Evolutionary conservation across 106 monocot genomes (phyloP).

Genomic region (Dendrobium officinale): DNA sequence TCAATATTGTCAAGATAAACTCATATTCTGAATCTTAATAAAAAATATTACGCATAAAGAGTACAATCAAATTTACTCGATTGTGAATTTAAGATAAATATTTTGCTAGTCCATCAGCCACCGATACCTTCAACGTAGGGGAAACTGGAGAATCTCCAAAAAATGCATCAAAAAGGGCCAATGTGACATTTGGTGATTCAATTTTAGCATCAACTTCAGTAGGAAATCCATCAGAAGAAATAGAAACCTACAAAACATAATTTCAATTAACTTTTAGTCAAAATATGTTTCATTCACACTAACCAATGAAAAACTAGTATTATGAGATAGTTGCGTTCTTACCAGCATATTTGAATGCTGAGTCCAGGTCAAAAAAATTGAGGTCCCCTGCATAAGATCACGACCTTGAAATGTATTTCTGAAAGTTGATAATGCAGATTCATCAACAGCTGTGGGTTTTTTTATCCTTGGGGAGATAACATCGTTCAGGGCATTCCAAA

Average conservation of each 20-base stretch:
- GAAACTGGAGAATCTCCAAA: conserved; percentile 63
- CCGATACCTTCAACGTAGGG: conserved; percentile 59
- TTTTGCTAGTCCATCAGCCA: conserved; percentile 34
- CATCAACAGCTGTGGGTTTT: conserved; percentile 36
- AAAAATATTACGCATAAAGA: background rate
- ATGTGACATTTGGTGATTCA: conserved; percentile 50
- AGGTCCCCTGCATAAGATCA: conserved; percentile 52
- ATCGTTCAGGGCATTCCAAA: conserved; percentile 81
- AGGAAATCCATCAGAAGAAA: conserved; percentile 38
- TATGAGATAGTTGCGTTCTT: background rate
- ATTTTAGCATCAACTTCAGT: conserved; percentile 50
- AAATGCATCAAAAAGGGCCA: conserved; percentile 66
- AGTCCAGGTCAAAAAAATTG: conserved; percentile 55
- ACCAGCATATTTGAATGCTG: conserved; percentile 73
- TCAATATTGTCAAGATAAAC: too few relatives aligned
- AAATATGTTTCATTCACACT: too few relatives aligned
- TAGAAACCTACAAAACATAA: conserved; percentile 45
- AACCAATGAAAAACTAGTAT: too few relatives aligned
- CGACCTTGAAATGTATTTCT: conserved; percentile 51
- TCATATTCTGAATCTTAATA: too few relatives aligned
- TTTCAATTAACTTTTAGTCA: too few relatives aligned
- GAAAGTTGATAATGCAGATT: conserved; percentile 44
- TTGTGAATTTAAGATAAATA: conserved; percentile 14
- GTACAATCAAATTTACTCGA: conserved; percentile 4
- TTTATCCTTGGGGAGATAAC: conserved; percentile 60